Evolutionary conservation across 768 basidiomycete genomes (phyloP), one percentile per base, ranked within the genome.

Genomic region (Leccinum boreale): DNA sequence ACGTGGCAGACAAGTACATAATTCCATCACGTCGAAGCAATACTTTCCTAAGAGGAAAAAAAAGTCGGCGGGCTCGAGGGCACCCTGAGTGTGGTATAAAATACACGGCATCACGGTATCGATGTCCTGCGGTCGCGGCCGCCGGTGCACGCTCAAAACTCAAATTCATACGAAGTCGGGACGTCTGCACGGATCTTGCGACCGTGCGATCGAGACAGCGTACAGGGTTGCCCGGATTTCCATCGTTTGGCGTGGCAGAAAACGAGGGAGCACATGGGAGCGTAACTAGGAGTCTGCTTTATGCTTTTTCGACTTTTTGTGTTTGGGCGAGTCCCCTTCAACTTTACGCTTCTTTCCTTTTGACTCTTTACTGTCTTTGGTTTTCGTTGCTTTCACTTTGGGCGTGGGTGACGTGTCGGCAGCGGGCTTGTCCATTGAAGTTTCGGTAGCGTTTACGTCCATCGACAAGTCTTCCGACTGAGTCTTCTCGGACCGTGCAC

Each of bases 241-340:
- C 42, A 19, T 42, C 36, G 52, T 64, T 21, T 11, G 8, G 47
- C 49, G 53, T 39, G 33, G 33, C 15, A n/a, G 50, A 50, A 29
- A 28, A 23, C 9, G 17, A 24, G 31, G 17, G 17, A 7, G 11
- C 19, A 50, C n/a, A 24, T 19, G 33, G 14, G 15, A 17, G 35
- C 15, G 15, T 17, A 36, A 46, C 62, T 67, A 69, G 11, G 50
- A n/a, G 12, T 54, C 52, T 24, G 36, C 65, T 69, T 69, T 82
- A 77, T 29, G 28, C 67, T 70, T 82, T 83, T 73, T 85, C 26
- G 67, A 64, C 64, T 81, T 85, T 64, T 79, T 82, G 47, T 80
- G 84, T 64, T 79, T 82, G 50, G 68, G 70, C 6, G 73, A 59
- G 7, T 77, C 79, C 50, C 77, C 80, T 24, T 80, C 74, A 50